Base-by-base conservation (phyloP, 495 filamentous ascomycete species). In the Neurospora sp. region DNA sequence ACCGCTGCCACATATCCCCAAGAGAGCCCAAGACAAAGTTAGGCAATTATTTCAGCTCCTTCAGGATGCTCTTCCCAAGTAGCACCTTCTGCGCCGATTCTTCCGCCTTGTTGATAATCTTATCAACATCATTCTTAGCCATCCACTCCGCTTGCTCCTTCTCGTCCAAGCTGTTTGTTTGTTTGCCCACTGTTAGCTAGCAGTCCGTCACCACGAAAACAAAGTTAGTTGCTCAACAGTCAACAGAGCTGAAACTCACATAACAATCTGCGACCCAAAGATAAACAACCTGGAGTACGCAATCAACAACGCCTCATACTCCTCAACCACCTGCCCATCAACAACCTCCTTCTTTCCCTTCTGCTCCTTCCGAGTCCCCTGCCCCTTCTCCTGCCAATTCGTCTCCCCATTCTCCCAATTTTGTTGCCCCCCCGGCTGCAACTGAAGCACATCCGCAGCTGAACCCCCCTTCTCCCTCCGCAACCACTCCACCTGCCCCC, bases 251-350 rank as follows among this genome's bases (percentile, higher is more conserved):
- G 16, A n/a, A 3, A 53, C 53, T 65, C 14, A 65, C 53, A 65
- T 65, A 8, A 65, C 53, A 37, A 72, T 20, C 61, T 72, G 71
- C 39, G 71, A 40, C 22, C 22, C 39, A 44, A 72, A 72, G 20
- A 72, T 69, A 10, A 69, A 44, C 12, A 72, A 27, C 14, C 71
- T 45, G 10, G 65, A 42, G 31, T 69, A 72, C 3, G 71, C 71
- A 16, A 68, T 68, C 39, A 72, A 20, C n/a, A 72, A n/a, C 4
- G 2, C 37, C 35, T 48, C 37, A 5, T 40, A 72, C 65, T 69
- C 61, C 27, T 65, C 12, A 14, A 37, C 14, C 53, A 35, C 53
- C 16, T 18, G 53, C 5, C 27, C 7, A 18, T 65, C 27, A 4
- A 65, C 53, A 3, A 35, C 14, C 7, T 65, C 14, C 14, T 61